phyloP scores from a whole-genome alignment of 108 stramenopile genomes.

The Skeletonema potamos region DNA sequence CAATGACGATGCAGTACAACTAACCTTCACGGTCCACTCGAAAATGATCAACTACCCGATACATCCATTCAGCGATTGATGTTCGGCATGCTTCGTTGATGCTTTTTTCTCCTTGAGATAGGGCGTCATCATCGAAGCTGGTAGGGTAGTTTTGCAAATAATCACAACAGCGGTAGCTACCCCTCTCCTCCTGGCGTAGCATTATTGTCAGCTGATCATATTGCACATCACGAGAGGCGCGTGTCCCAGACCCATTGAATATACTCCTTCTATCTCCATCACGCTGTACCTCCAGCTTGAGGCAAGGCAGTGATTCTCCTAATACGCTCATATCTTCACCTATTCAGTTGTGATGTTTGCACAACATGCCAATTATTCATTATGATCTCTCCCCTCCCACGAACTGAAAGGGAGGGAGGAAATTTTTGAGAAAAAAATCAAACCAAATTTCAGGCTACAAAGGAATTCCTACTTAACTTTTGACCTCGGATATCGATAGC shows the following conservation, averaged over 20 bases:
- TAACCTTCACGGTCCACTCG: constrained; percentile 71
- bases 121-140: neutral
- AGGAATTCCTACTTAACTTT: neutral
- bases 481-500: no score
- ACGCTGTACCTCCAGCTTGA: neutral
- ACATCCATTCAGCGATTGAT: constrained; percentile 85
- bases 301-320: neutral
- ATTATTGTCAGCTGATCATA: constrained; percentile 27
- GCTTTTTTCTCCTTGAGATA: constrained; percentile 2
- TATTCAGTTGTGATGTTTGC: neutral
- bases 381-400: neutral
- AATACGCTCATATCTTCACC: neutral
- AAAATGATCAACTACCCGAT: constrained; percentile 84
- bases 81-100: constrained; percentile 69
- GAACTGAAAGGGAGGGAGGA: neutral
- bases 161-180: constrained; percentile 32
- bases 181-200: constrained; percentile 33
- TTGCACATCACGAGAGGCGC: neutral
- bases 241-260: neutral
- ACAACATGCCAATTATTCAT: neutral
- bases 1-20: constrained; percentile 46
- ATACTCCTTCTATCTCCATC: neutral
- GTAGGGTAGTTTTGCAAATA: constrained; percentile 24
- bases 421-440: neutral
- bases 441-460: no score